Evolutionary conservation across 192 early-diverging fungal genomes (phyloP).

Genomic region (Gonapodya sp.): DNA sequence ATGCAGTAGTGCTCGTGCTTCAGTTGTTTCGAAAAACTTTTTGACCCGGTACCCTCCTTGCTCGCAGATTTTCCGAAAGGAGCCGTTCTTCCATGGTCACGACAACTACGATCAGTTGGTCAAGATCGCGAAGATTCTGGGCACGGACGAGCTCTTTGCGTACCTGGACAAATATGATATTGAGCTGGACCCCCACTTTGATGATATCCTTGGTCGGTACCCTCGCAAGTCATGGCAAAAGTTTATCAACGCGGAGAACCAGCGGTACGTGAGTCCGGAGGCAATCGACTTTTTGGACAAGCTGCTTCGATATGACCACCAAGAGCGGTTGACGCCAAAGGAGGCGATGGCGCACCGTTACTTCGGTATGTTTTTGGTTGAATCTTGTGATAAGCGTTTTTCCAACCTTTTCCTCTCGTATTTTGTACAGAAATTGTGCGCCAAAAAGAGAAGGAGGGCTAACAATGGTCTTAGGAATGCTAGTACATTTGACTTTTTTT

Average conservation of each 20-base stretch:
- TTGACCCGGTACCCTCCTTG: not conserved
- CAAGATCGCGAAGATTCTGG: conserved; percentile 95
- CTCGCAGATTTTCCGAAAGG: conserved; percentile 89
- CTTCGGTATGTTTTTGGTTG: conserved; percentile 34
- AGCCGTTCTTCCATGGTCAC: conserved; percentile 98
- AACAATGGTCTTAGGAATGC: no score
- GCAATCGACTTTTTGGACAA: conserved; percentile 85
- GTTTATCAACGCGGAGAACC: conserved; percentile 79
- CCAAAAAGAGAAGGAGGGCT: not conserved
- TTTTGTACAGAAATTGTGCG: not conserved
- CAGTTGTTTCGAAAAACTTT: not conserved
- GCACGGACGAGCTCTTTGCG: conserved; percentile 85
- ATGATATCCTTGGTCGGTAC: conserved; percentile 88
- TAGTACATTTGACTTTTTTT: no score
- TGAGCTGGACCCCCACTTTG: conserved; percentile 78
- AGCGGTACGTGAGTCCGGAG: conserved; percentile 67
- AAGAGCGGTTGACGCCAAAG: conserved; percentile 73
- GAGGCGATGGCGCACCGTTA: conserved; percentile 90
- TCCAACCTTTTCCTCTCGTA: not conserved
- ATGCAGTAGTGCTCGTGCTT: not conserved
- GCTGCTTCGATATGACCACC: conserved; percentile 87
- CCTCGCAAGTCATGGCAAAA: conserved; percentile 77
- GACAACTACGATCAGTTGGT: conserved; percentile 99
- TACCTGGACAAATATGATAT: conserved; percentile 96
- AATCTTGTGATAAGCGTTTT: not conserved